Evolutionary conservation across 2,329 filamentous ascomycete genomes (phyloP).

Genomic region (Colletotrichum trifolii): DNA sequence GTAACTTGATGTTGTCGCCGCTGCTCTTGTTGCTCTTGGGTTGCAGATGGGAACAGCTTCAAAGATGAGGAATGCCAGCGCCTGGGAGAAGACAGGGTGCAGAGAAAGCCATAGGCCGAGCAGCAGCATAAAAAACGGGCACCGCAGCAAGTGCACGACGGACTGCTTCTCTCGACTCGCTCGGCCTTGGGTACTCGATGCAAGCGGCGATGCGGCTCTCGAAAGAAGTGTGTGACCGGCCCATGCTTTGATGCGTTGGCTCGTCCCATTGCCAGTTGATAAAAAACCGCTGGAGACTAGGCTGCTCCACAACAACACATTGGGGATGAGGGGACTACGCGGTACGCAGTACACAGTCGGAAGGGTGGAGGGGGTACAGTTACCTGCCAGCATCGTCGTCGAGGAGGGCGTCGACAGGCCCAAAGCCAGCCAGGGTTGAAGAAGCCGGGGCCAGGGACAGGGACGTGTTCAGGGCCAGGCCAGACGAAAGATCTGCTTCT

Average conservation of each 20-base stretch:
- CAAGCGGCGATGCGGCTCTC: slow-evolving; percentile 75
- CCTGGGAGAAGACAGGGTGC: background rate
- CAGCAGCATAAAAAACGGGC: slow-evolving; percentile 20
- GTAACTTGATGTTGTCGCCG: background rate
- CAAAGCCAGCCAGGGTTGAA: too few species aligned
- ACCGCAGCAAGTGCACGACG: slow-evolving; percentile 24
- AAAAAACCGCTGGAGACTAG: slow-evolving; percentile 69
- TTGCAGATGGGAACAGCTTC: slow-evolving; percentile 9
- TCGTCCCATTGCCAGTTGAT: slow-evolving; percentile 85
- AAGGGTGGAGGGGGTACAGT: slow-evolving; percentile 14
- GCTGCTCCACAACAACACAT: slow-evolving; percentile 70
- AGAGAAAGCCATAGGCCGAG: background rate
- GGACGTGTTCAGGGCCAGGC: slow-evolving; percentile 20
- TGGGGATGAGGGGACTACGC: slow-evolving; percentile 47
- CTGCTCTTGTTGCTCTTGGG: slow-evolving; percentile 1
- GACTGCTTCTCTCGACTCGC: slow-evolving; percentile 21
- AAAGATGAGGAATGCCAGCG: background rate
- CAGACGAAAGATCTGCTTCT: slow-evolving; percentile 54
- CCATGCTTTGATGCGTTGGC: slow-evolving; percentile 91
- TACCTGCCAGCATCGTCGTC: slow-evolving; percentile 49
- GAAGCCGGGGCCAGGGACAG: slow-evolving; percentile 5
- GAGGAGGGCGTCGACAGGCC: slow-evolving; percentile 2
- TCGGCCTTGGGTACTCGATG: slow-evolving; percentile 53
- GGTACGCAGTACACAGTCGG: background rate
- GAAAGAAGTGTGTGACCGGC: slow-evolving; percentile 60